phyloP scores from a whole-genome alignment of 2,329 filamentous ascomycete species.

The Penicillium sp. region DNA sequence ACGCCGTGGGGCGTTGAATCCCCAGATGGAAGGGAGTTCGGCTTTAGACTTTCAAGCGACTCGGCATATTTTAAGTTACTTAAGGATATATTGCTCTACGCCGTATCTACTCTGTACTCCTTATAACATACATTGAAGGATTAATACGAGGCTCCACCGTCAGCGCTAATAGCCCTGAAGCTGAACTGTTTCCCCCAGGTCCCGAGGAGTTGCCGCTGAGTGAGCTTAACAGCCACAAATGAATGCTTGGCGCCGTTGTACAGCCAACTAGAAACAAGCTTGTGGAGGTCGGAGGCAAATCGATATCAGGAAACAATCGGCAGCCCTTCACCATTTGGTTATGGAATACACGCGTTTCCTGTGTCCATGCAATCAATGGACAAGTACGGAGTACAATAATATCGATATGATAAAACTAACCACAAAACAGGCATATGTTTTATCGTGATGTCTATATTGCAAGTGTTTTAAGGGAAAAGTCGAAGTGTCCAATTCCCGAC shows the following conservation, averaged over 20 bases:
- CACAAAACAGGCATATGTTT: background rate
- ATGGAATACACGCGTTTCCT: background rate
- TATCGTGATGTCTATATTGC: background rate
- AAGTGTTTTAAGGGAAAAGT: background rate
- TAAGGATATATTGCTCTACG: background rate
- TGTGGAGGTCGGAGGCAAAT: background rate
- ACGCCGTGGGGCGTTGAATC: background rate
- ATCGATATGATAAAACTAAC: background rate
- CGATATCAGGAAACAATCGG: slow-evolving; percentile 2
- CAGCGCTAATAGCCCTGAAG: background rate
- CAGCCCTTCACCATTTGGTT: background rate
- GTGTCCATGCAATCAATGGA: background rate
- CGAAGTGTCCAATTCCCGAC: background rate
- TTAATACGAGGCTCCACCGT: slow-evolving; percentile 8
- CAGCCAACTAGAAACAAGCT: background rate
- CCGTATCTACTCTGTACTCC: no score
- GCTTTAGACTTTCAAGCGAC: background rate
- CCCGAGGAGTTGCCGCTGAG: background rate
- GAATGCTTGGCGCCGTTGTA: background rate
- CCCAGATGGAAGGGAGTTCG: background rate
- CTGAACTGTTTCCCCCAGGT: background rate
- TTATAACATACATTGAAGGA: background rate
- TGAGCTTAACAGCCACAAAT: background rate
- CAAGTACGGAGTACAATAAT: background rate
- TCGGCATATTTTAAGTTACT: background rate